Evolutionary conservation across 75 land plant genomes (phyloP).

Genomic region (Picea glauca): DNA sequence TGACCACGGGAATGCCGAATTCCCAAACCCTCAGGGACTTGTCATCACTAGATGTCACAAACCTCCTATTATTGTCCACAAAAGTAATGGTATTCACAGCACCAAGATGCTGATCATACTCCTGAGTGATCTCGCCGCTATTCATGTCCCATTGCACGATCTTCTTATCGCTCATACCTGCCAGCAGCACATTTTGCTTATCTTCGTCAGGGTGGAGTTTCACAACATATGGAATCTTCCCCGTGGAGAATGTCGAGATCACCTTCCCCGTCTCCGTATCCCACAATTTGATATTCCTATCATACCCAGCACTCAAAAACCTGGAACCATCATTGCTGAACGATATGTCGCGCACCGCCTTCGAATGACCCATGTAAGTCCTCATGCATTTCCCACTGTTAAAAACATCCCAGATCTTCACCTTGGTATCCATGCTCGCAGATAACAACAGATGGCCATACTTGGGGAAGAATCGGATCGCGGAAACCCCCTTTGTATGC

Average conservation of each 20-base stretch:
- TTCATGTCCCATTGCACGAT: constrained; percentile 99
- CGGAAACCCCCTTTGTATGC: constrained; percentile 91
- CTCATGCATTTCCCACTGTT: constrained; percentile 90
- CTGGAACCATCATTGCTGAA: constrained; percentile 90
- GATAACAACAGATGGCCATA: constrained; percentile 89
- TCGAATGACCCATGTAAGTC: constrained; percentile 93
- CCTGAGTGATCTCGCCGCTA: constrained; percentile 83
- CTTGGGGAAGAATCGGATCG: constrained; percentile 91
- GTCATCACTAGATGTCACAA: constrained; percentile 97
- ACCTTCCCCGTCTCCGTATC: constrained; percentile 94
- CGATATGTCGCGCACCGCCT: constrained; percentile 75
- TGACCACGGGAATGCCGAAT: constrained; percentile 95
- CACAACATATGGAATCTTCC: constrained; percentile 92
- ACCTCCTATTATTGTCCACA: constrained; percentile 90
- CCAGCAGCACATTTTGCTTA: constrained; percentile 88
- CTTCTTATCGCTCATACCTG: constrained; percentile 98
- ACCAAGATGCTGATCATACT: constrained; percentile 96
- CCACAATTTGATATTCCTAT: constrained; percentile 87
- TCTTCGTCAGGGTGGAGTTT: constrained; percentile 97
- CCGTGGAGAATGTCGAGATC: constrained; percentile 81
- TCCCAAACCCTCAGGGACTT: constrained; percentile 96
- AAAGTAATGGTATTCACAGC: constrained; percentile 97
- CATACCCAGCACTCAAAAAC: constrained; percentile 67
- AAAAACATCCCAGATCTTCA: constrained; percentile 96
- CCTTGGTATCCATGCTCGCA: constrained; percentile 93